Conservation (phyloP, 2,329 filamentous ascomycete genomes). For the Phoma sp. region DNA sequence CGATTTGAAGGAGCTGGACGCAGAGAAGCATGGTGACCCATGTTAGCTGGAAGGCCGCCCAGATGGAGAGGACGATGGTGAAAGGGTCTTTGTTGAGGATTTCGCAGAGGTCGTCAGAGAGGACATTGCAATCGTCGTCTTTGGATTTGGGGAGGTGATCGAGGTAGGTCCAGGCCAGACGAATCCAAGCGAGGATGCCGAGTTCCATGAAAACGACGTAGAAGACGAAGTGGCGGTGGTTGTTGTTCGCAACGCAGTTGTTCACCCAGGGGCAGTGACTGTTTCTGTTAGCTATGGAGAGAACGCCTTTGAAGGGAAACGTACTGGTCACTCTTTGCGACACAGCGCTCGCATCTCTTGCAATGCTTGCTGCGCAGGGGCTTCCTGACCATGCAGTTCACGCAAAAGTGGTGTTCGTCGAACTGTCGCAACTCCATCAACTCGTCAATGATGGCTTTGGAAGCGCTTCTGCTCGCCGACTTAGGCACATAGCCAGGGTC, state of each 20-base stretch:
- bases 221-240: constrained; percentile 92
- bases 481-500: constrained; percentile 96
- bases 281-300: constrained; percentile 25
- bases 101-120: constrained; percentile 77
- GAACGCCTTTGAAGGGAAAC: constrained; percentile 47
- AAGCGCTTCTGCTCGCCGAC: constrained; percentile 84
- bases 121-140: constrained; percentile 70
- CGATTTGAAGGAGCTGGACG: constrained; percentile 92
- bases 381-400: constrained; percentile 91
- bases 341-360: constrained; percentile 86
- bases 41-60: constrained; percentile 83
- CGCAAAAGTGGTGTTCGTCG: constrained; percentile 93
- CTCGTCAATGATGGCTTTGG: constrained; percentile 88
- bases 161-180: constrained; percentile 76
- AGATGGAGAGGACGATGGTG: constrained; percentile 79
- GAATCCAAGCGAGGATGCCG: constrained; percentile 76
- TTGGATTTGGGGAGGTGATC: constrained; percentile 62
- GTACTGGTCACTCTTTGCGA: constrained; percentile 96
- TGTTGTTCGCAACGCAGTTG: constrained; percentile 95
- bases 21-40: constrained; percentile 98
- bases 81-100: constrained; percentile 83
- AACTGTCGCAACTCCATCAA: constrained; percentile 86
- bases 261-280: constrained; percentile 98
- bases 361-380: constrained; percentile 97
- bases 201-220: constrained; percentile 82